phyloP scores from a whole-genome alignment of 768 basidiomycete genomes.

The Leccinum variicolor region DNA sequence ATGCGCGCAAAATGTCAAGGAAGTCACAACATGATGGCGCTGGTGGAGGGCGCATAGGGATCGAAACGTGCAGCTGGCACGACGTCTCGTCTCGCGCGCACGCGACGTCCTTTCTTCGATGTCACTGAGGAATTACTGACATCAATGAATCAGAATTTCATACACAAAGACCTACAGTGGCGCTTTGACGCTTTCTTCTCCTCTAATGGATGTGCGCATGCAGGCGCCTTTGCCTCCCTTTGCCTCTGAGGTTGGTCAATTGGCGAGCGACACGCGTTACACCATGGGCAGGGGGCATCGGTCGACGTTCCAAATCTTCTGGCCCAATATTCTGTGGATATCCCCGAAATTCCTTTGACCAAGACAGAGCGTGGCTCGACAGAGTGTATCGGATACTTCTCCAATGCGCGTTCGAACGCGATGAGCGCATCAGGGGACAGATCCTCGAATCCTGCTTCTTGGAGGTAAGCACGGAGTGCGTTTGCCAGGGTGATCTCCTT shows the following conservation, averaged over 20 bases:
- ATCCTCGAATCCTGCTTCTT: conserved; percentile 10
- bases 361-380: conserved; percentile 4
- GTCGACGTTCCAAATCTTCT: background rate
- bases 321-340: conserved; percentile 9
- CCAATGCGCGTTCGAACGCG: conserved; percentile 14
- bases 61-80: background rate
- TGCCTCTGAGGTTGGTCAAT: background rate
- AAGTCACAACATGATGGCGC: conserved; percentile 8
- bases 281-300: background rate
- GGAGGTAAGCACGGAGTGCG: conserved; percentile 8
- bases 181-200: background rate
- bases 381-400: conserved; percentile 11
- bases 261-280: background rate
- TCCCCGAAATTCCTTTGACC: background rate
- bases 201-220: background rate
- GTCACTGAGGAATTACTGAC: background rate
- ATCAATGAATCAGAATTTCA: background rate
- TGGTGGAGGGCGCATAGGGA: conserved; percentile 12
- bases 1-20: background rate
- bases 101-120: conserved; percentile 3
- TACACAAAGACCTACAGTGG: conserved; percentile 6
- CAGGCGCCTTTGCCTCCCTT: background rate
- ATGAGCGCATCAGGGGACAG: conserved; percentile 7
- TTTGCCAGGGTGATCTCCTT: conserved; percentile 8
- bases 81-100: background rate